Percentiles rank a stretch among this genome's conserved stretches.
Conservation (phyloP, 2,329 filamentous ascomycete species). For the Aschersonia sp. region DNA sequence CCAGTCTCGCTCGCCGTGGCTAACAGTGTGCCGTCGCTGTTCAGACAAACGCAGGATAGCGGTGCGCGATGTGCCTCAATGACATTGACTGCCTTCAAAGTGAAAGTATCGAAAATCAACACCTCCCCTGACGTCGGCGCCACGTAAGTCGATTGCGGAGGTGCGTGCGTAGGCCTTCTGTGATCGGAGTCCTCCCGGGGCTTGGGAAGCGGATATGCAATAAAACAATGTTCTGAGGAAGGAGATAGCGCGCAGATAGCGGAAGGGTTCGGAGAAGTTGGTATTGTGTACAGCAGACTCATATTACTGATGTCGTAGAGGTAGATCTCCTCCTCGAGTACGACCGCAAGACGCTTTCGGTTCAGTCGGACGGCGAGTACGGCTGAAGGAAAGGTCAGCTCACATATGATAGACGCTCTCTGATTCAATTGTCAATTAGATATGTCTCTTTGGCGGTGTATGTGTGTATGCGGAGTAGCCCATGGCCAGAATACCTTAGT, state of each 20-base stretch:
- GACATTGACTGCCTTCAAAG: conserved; percentile 85
- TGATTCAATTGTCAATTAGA: conserved; percentile 12
- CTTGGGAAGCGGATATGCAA: conserved; percentile 81
- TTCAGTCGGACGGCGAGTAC: conserved; percentile 90
- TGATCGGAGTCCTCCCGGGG: conserved; percentile 45
- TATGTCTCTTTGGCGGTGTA: background rate
- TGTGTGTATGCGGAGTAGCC: background rate
- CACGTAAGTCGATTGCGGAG: conserved; percentile 64
- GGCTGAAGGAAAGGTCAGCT: conserved; percentile 94
- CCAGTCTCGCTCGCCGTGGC: conserved; percentile 95
- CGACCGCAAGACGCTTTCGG: conserved; percentile 81
- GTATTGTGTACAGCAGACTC: conserved; percentile 83
- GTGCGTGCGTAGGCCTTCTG: conserved; percentile 63
- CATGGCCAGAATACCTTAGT: conserved; percentile 55
- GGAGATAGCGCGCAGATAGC: conserved; percentile 88
- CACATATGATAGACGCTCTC: conserved; percentile 77
- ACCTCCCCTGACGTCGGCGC: conserved; percentile 83
- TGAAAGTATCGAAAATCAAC: conserved; percentile 78
- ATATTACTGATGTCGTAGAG: conserved; percentile 98
- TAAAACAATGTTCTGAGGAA: conserved; percentile 88
- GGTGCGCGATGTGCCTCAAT: conserved; percentile 91
- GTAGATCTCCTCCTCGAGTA: conserved; percentile 93
- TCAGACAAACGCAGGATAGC: conserved; percentile 78
- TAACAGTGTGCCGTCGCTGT: conserved; percentile 79
- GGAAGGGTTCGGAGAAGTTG: conserved; percentile 83